Conservation (phyloP, 164 flowering plant genomes). For the Stephania cephalantha region DNA sequence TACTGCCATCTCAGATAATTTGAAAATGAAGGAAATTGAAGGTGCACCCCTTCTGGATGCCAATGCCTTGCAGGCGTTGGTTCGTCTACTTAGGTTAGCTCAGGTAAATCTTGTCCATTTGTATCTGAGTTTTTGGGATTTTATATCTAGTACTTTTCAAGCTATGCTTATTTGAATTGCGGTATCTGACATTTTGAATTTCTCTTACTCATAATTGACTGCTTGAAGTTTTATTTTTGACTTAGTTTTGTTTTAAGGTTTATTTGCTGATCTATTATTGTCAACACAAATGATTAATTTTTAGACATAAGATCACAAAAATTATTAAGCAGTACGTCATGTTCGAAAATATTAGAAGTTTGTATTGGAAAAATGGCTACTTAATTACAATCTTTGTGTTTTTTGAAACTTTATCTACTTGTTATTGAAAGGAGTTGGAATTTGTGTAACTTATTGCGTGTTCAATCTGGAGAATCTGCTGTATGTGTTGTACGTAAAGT, state of each 20-base stretch:
- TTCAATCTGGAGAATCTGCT: not conserved
- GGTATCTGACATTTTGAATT: not conserved
- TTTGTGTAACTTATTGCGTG: not conserved
- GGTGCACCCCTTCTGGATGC: slow-evolving; percentile 81
- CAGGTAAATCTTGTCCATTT: slow-evolving; percentile 46
- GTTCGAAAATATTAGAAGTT: not conserved
- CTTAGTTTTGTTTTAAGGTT: not conserved
- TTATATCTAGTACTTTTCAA: not conserved
- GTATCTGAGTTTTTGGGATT: not conserved
- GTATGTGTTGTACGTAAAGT: not conserved
- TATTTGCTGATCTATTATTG: not conserved
- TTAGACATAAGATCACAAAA: not conserved
- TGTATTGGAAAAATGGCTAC: not conserved
- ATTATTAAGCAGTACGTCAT: not conserved
- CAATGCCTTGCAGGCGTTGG: slow-evolving; percentile 67
- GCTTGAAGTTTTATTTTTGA: not conserved
- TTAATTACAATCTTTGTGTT: not conserved
- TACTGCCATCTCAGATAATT: slow-evolving; percentile 48
- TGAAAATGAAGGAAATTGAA: slow-evolving; percentile 74
- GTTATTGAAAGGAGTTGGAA: not conserved
- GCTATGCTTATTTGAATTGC: not conserved
- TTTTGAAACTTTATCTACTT: not conserved
- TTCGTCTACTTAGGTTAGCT: slow-evolving; percentile 72
- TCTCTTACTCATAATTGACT: not conserved
- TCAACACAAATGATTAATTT: not conserved